These are phyloP conservation scores for Coniferiporia weirii DNA, from an alignment of 1,284 basidiomycete genomes.

Conservation along the genomic window DNA sequence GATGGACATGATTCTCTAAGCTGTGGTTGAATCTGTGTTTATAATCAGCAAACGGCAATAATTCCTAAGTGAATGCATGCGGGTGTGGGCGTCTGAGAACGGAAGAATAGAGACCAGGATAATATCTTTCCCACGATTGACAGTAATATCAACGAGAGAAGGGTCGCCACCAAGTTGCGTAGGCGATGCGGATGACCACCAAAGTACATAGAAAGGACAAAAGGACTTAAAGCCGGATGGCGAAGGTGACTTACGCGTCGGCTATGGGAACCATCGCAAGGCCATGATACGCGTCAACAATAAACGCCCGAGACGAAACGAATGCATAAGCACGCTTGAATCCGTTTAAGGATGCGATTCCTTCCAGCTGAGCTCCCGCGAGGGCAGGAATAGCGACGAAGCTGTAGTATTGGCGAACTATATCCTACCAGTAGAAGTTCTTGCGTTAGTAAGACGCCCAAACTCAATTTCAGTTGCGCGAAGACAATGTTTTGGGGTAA, in stretches of 20 bases:
- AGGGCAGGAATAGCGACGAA: constrained; percentile 35
- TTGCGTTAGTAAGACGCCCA: not conserved
- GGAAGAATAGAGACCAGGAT: constrained; percentile 8
- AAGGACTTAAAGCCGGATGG: not conserved
- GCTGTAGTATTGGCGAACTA: constrained; percentile 44
- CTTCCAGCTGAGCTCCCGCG: constrained; percentile 21
- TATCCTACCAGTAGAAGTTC: constrained; percentile 32
- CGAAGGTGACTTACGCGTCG: constrained; percentile 58
- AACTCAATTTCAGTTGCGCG: not conserved
- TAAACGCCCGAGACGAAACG: constrained; percentile 83
- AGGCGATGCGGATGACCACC: not conserved
- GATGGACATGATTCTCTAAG: constrained; percentile 68
- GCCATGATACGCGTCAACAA: constrained; percentile 82
- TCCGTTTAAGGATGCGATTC: constrained; percentile 36
- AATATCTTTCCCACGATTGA: not conserved
- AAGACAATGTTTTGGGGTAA: not conserved
- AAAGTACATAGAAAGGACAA: not conserved
- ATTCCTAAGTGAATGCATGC: too few relatives aligned
- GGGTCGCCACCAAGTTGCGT: not conserved
- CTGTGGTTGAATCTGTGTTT: constrained; percentile 74
- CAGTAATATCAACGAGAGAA: not conserved
- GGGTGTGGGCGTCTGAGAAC: not conserved
- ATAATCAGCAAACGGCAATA: not conserved
- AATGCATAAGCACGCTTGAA: constrained; percentile 74
- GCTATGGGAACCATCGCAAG: constrained; percentile 87